Base-by-base conservation (phyloP, 2,329 filamentous ascomycete genomes). In the Didymella keratinophila region DNA sequence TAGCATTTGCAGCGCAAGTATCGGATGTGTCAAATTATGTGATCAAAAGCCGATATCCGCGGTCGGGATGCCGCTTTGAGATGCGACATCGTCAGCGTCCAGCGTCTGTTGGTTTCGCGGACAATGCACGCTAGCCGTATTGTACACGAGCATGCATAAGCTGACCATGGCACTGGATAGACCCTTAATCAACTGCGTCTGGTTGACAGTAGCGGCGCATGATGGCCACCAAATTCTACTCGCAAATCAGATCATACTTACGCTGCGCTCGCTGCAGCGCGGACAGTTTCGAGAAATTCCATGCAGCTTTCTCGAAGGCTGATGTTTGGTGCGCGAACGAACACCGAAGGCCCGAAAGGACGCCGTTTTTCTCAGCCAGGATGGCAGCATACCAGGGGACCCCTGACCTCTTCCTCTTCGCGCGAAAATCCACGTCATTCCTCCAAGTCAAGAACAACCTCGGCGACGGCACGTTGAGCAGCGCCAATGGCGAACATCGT, bases 1-100 rank as follows among this genome's bases (percentile, higher is more conserved):
- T 53, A 39, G 50, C 41, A 45, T 41, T 41, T n/a, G 21, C 36
- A 44, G 57, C 34, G 60, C 42, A 46, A 61, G 46, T 39, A 59
- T 59, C 47, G 62, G 59, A 65, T 67, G 66, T 66, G 68, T 67
- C 70, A 70, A 65, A 28, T 60, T 65, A 58, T 61, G 55, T 60
- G 62, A 60, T 63, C 62, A 64, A 65, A 32, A 39, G 64, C 64
- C 62, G 65, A 62, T 51, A 55, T 37, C 56, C 51, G 56, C 63
- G 56, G 41, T 43, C 70, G 71, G 70, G 44, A 63, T 71, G 63
- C 71, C 70, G 56, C 56, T 61, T 71, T 67, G 54, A 64, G 66
- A 51, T 41, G 42, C 52, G 47, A 61, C 63, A 64, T 50, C 54
- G 58, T 66, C 66, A 65, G 62, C 58, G 47, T 53, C 58, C 44